These are phyloP conservation scores for Actinomucor elegans DNA, from an alignment of 371 early-diverging fungal species.

Conservation along the genomic window DNA sequence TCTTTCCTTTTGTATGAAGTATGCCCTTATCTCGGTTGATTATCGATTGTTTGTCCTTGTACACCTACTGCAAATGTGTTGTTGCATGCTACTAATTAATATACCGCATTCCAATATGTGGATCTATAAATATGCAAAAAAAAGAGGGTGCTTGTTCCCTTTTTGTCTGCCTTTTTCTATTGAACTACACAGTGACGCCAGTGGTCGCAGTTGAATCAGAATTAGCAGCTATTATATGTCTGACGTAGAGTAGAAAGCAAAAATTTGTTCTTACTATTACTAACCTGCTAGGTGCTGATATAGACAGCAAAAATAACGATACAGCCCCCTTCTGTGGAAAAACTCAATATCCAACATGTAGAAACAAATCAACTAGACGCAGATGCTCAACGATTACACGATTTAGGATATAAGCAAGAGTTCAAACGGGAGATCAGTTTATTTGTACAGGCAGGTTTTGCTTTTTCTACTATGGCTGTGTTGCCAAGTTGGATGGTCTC, in stretches of 20 bases:
- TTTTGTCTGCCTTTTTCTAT: no score
- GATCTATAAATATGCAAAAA: background rate
- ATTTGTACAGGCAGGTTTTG: slow-evolving; percentile 32
- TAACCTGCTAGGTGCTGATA: background rate
- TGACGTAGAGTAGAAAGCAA: background rate
- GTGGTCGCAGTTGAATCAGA: no score
- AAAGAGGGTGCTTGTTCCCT: no score
- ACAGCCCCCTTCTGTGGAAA: background rate
- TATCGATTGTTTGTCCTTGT: no score
- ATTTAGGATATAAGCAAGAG: slow-evolving; percentile 44
- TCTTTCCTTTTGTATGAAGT: background rate
- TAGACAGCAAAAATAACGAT: background rate
- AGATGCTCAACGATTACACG: slow-evolving; percentile 35
- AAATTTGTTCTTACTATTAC: background rate
- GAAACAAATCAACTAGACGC: slow-evolving; percentile 22
- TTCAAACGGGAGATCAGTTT: slow-evolving; percentile 40
- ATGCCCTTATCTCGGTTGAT: no score
- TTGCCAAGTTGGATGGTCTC: slow-evolving; percentile 36
- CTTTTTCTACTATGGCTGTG: slow-evolving; percentile 38
- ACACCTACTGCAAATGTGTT: no score
- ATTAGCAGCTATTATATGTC: background rate
- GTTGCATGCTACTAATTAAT: background rate
- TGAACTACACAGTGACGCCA: no score
- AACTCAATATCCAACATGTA: slow-evolving; percentile 5
- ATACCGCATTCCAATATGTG: background rate